Percentiles rank a stretch among this genome's conserved stretches.
Evolutionary conservation across 2,329 filamentous ascomycete genomes (phyloP).

Genomic region (Chaetomiaceae sp.): DNA sequence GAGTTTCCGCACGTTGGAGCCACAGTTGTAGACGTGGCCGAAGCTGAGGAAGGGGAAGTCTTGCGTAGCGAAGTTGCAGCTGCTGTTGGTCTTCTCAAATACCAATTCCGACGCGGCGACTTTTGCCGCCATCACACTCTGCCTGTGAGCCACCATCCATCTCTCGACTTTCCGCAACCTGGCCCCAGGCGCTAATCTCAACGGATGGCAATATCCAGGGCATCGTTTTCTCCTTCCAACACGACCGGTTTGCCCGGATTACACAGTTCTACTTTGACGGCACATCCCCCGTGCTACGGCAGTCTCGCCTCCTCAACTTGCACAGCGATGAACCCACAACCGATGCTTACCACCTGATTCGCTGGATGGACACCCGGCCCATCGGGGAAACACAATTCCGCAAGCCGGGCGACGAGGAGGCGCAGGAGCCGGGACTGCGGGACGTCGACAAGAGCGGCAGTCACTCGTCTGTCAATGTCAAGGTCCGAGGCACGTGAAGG

Average conservation of each 20-base stretch:
- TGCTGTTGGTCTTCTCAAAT: not conserved
- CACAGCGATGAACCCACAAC: not conserved
- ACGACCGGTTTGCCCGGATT: not conserved
- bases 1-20: conserved; percentile 1
- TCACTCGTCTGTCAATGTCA: no score
- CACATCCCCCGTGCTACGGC: not conserved
- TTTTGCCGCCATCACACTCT: conserved; percentile 5
- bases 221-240: conserved; percentile 8
- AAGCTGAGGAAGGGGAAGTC: not conserved
- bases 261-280: conserved; percentile 6
- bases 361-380: conserved; percentile 3
- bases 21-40: not conserved
- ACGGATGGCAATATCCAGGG: not conserved
- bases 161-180: no score
- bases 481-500: no score
- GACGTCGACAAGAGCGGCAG: no score
- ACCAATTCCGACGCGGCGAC: not conserved
- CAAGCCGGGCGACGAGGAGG: no score
- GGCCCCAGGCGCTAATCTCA: no score
- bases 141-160: not conserved
- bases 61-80: conserved; percentile 3
- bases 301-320: conserved; percentile 7
- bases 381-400: conserved; percentile 7
- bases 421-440: no score
- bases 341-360: conserved; percentile 8